phyloP scores from a whole-genome alignment of 345 rosid species.

The Citrus australasica region DNA sequence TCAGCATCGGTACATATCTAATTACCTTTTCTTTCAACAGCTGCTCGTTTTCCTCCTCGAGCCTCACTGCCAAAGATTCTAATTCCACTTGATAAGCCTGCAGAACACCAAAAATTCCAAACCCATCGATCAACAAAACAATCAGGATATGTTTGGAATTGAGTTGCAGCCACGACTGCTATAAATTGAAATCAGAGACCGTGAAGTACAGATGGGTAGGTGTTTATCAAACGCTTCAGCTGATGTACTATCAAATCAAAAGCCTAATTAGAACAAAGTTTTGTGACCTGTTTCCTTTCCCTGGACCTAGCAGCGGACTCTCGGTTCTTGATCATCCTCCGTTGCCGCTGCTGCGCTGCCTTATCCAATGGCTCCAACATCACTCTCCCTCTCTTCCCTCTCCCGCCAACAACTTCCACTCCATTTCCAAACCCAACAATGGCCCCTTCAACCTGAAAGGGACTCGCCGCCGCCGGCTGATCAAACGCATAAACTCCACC shows the following conservation, averaged over 20 bases:
- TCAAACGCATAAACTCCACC: slow-evolving; percentile 55
- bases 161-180: not conserved
- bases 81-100: slow-evolving; percentile 92
- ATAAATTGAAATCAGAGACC: not conserved
- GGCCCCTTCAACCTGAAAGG: slow-evolving; percentile 57
- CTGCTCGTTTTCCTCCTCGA: slow-evolving; percentile 75
- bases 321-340: slow-evolving; percentile 97
- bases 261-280: not conserved
- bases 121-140: not conserved
- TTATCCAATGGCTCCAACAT: slow-evolving; percentile 75
- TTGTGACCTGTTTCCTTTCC: slow-evolving; percentile 80
- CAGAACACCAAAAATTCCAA: not conserved
- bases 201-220: not conserved
- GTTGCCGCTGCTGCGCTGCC: slow-evolving; percentile 88
- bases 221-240: not conserved
- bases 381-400: slow-evolving; percentile 71
- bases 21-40: slow-evolving; percentile 71
- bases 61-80: slow-evolving; percentile 64
- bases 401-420: slow-evolving; percentile 32
- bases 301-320: slow-evolving; percentile 97
- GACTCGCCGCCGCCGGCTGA: slow-evolving; percentile 26
- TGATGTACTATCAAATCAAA: not conserved
- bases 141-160: not conserved
- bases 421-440: slow-evolving; percentile 51
- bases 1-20: not conserved